Evolutionary conservation across 345 rosid genomes (phyloP), one percentile per base, ranked within the genome.

Genomic region (Sapria himalayana): DNA sequence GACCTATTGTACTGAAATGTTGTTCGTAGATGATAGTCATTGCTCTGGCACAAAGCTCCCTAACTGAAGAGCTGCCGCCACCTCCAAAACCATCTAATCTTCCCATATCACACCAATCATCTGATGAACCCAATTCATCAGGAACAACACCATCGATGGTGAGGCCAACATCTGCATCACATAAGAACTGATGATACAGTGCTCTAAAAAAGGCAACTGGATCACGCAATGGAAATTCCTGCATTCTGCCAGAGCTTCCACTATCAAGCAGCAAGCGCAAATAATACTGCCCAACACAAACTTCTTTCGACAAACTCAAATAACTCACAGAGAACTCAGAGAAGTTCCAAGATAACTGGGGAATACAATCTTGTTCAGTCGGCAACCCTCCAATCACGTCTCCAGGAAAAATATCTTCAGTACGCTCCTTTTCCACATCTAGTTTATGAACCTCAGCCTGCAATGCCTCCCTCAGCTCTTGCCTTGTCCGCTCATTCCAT

Each of bases 11-110:
- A 37, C 45, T 77, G 63, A 51, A 63, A 62, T 89, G 99, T 59
- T 84, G 95, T 58, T 89, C 99, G 61, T 89, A 89, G 39, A 89
- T 93, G 55, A 84, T 89, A 34, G 95, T 53, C 99, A 89, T 89
- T 13, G 99, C 95, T 66, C 99, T 79, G 7, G 95, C 99, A 69
- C 99, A 89, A 58, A 89, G 95, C 60, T 89, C 99, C 63, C 99
- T 71, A 43, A 89, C 99, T 23, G 99, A 84, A 56, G 77, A 73
- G 40, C 85, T 86, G 43, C 95, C 99, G 11, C 85, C 95, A 55
- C 99, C 99, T 41, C 99, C 99, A 71, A 89, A 89, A 48, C 95
- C 92, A 67, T 89, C 95, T 57, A 89, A 67, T 63, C 92, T 64
- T 62, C 77, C 84, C 95, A 89, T 58, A 57, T 89, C 95, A 71